phyloP scores from a whole-genome alignment of 129 eudicot species.

The Flaveria ramosissima region DNA sequence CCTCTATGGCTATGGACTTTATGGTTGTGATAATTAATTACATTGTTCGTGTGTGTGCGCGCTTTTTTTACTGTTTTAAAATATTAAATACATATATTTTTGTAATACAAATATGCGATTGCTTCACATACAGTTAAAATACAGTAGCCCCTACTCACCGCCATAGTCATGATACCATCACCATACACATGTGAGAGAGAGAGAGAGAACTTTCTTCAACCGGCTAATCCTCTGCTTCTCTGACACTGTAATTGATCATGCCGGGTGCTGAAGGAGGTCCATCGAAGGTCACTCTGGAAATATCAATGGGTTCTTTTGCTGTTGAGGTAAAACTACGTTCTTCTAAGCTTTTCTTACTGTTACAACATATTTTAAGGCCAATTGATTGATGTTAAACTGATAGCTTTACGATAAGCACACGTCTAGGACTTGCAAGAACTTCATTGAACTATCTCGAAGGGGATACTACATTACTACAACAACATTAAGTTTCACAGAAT shows the following conservation, averaged over 20 bases:
- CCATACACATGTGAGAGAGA: too few species aligned
- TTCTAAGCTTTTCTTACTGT: neutral
- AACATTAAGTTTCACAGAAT: constrained; percentile 89
- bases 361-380: neutral
- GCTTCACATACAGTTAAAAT: too few species aligned
- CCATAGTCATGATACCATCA: too few species aligned
- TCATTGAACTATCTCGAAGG: constrained; percentile 79
- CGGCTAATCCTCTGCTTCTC: too few species aligned
- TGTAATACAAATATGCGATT: too few species aligned
- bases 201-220: too few species aligned
- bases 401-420: constrained; percentile 95
- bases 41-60: too few species aligned
- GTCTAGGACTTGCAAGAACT: constrained; percentile 83
- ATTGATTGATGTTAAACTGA: neutral
- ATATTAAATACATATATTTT: too few species aligned
- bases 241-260: constrained; percentile 29
- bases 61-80: too few species aligned
- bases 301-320: constrained; percentile 90
- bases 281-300: constrained; percentile 94
- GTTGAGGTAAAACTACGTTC: constrained; percentile 55
- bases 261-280: constrained; percentile 78
- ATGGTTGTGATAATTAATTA: too few species aligned
- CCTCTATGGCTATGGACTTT: too few species aligned
- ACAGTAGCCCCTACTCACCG: too few species aligned
- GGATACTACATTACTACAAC: constrained; percentile 63